These are phyloP conservation scores for Trametes pubescens DNA, from an alignment of 1,284 basidiomycete genomes.

Conservation along the genomic window DNA sequence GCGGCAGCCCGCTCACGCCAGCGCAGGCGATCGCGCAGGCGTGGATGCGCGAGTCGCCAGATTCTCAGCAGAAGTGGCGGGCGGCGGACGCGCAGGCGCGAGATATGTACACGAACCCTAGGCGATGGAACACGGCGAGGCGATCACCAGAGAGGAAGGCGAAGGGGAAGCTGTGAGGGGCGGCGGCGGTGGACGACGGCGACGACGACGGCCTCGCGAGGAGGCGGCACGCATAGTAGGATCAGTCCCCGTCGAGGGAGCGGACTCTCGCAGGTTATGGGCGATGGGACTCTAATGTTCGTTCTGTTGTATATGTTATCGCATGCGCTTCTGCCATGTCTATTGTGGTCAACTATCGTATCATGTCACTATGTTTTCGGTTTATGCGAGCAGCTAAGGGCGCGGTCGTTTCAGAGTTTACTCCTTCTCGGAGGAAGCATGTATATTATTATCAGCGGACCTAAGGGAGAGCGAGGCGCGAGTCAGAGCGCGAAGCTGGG, in stretches of 20 bases:
- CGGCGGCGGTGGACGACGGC: constrained; percentile 21
- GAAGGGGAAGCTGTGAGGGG: constrained; percentile 31
- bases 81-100: constrained; percentile 54
- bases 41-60: constrained; percentile 65
- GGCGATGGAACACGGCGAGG: constrained; percentile 35
- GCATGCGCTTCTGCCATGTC: constrained; percentile 23
- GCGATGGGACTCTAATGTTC: constrained; percentile 35
- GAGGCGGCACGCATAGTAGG: constrained; percentile 28
- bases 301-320: constrained; percentile 32
- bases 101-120: constrained; percentile 46
- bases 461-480: no score
- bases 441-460: no score
- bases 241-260: constrained; percentile 35
- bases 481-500: background rate
- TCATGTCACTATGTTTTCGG: no score
- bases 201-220: constrained; percentile 13
- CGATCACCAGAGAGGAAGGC: constrained; percentile 27
- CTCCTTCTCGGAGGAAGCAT: no score
- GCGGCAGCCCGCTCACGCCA: constrained; percentile 50
- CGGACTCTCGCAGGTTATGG: constrained; percentile 33
- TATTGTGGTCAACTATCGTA: background rate
- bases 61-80: constrained; percentile 66
- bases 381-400: no score
- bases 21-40: constrained; percentile 70
- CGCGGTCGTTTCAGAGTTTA: no score